Base-by-base conservation (phyloP, 257 asterid species). In the Agastache rugosa region DNA sequence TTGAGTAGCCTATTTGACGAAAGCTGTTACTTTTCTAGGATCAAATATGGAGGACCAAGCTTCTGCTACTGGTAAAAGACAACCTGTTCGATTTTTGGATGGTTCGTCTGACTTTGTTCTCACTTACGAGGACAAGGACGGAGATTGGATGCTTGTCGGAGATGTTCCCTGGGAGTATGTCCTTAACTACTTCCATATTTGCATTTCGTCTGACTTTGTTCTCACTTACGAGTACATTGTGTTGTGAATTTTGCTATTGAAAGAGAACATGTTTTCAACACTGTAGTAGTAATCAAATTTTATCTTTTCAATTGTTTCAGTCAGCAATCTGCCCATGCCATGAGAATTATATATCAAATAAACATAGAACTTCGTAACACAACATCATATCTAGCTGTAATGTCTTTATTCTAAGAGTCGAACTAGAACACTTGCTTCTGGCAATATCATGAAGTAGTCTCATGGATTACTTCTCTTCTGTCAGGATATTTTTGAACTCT, bases 61-160 rank as follows among this genome's bases (percentile, higher is more conserved):
- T 63, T 80, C 62, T 50, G 75, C 65, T 54, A 67, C 74, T 55
- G 67, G 59, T 77, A 58, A 63, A 34, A 61, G 79, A 34, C 83
- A 59, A 45, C 84, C 87, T 35, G 59, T 76, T 34, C 80, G 83
- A 37, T 80, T 91, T 77, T 67, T 93, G 78, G 92, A 87, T 78
- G 95, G 86, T 81, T 83, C 85, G 4, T 84, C 93, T 44, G 92
- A 84, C 31, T 93, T 83, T 75, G 92, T 89, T 77, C 92, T 90
- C 71, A 92, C 98, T 59, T 90, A 92, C 75, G 98, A 90, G 76
- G 98, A 92, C 82, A 92, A 84, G 83, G 98, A 92, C 0, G 96
- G 96, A 66, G 98, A 92, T 29, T 88, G 96, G 97, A 90, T 92
- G 97, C 96, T 92, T 59, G 96, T 90, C 63, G 97, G 96, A 75